Base-by-base conservation (phyloP, 139 green algal genomes). In the Dunaliella primolecta region DNA sequence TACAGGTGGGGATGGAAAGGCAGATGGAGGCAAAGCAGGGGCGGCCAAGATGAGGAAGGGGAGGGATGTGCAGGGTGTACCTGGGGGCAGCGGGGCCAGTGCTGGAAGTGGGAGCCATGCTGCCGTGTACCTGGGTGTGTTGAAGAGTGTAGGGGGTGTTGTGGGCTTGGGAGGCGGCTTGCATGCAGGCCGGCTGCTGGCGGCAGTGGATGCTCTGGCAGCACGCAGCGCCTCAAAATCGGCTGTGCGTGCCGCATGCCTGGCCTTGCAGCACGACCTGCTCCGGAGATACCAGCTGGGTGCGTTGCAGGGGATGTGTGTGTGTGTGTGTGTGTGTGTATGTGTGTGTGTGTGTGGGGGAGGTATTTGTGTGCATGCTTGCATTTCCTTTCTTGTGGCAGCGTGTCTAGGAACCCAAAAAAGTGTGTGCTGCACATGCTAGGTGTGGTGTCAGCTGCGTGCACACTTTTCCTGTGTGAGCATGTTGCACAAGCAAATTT, bases 231-330 rank as follows among this genome's bases (percentile, higher is more conserved):
- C 75, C 2, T 30, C 81, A 0, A 30, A 84, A 0, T 88, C 87
- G 1, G 29, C 80, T 1, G 81, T 84, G 30, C 76, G 87, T n/a
- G 31, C 84, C 35, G 75, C 84, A n/a, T 84, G 80, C 56, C 24
- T 90, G 0, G 36, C 56, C 1, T 64, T 90, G 84, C 87, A 81
- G 77, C 85, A 86, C 27, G 64, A 24, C 1, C 78, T 81, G 84
- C 29, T 81, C 33, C 56, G 74, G 34, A 30, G 7, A 30, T 46
- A 27, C 33, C 74, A 34, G 36, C 74, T 27, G 75, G 36, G n/a
- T 36, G 36, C 21, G 78, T n/a, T 36, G n/a, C n/a, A n/a, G 46
- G 7, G 46, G 46, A 64, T 79, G 30, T 79, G 72, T 79, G 34
- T 55, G n/a, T 78, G 76, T 83, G 29, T 89, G 64, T 80, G 21